These are phyloP conservation scores for Aspergillus candidus DNA, from an alignment of 2,329 filamentous ascomycete species.

Conservation along the genomic window DNA sequence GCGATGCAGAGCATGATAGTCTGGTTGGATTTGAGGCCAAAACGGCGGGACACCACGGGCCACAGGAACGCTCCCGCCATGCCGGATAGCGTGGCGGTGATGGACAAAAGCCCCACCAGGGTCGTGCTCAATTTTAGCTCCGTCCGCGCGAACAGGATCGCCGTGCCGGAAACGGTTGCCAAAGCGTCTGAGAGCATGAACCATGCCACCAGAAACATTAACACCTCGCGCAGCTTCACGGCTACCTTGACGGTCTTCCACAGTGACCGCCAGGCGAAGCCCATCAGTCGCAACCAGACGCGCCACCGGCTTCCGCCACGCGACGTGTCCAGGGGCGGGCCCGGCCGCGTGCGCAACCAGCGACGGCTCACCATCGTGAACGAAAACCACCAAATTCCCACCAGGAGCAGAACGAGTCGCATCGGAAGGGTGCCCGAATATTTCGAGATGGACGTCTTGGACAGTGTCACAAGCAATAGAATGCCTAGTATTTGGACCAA, in stretches of 20 bases:
- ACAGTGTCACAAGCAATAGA: slow-evolving; percentile 56
- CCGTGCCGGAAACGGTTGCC: slow-evolving; percentile 83
- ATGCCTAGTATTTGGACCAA: slow-evolving; percentile 77
- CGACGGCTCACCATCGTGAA: slow-evolving; percentile 79
- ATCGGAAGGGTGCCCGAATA: slow-evolving; percentile 71
- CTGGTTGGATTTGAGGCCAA: slow-evolving; percentile 66
- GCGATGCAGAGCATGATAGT: slow-evolving; percentile 83
- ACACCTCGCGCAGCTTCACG: slow-evolving; percentile 62
- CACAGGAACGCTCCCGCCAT: slow-evolving; percentile 80
- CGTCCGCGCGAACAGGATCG: slow-evolving; percentile 87
- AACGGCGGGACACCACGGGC: slow-evolving; percentile 64
- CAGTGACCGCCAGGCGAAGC: slow-evolving; percentile 75
- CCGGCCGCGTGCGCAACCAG: slow-evolving; percentile 76
- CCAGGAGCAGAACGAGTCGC: slow-evolving; percentile 71
- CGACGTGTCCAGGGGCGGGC: slow-evolving; percentile 54
- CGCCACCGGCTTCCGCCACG: slow-evolving; percentile 25
- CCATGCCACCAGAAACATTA: slow-evolving; percentile 81
- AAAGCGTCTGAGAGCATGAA: slow-evolving; percentile 86
- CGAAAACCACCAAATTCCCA: slow-evolving; percentile 80
- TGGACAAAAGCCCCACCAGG: slow-evolving; percentile 76
- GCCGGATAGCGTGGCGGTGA: slow-evolving; percentile 75
- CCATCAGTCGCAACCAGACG: slow-evolving; percentile 61
- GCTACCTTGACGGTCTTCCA: slow-evolving; percentile 71
- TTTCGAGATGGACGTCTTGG: slow-evolving; percentile 40
- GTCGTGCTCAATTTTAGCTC: slow-evolving; percentile 76